phyloP scores from a whole-genome alignment of 371 early-diverging fungal species.

The Apophysomyces ossiformis region DNA sequence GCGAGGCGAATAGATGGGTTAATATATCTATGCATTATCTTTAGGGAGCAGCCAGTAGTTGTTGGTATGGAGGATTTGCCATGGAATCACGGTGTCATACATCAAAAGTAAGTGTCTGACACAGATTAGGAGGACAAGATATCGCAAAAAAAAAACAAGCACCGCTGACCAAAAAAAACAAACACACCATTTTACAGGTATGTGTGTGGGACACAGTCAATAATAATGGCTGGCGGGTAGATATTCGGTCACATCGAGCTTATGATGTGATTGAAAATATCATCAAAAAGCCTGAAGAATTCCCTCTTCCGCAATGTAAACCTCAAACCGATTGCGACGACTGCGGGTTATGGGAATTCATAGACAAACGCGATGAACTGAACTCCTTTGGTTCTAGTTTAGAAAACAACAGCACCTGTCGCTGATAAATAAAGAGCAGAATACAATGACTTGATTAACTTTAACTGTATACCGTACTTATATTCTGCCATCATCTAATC shows the following conservation, averaged over 20 bases:
- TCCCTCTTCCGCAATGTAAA: constrained; percentile 51
- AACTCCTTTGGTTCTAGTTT: too few species aligned
- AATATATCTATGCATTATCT: constrained; percentile 2
- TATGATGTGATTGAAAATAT: constrained; percentile 81
- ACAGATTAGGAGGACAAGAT: background rate
- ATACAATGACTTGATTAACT: too few species aligned
- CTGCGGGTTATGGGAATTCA: constrained; percentile 77
- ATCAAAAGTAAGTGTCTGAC: constrained; percentile 41
- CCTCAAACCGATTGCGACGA: constrained; percentile 73
- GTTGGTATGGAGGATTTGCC: constrained; percentile 92
- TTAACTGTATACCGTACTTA: too few species aligned
- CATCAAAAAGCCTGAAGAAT: constrained; percentile 60
- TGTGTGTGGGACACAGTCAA: constrained; percentile 75
- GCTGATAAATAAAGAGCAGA: too few species aligned
- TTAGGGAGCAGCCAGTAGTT: constrained; percentile 73
- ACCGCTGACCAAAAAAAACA: too few species aligned
- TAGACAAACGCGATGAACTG: constrained; percentile 39
- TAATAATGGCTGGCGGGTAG: constrained; percentile 71
- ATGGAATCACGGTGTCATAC: constrained; percentile 73
- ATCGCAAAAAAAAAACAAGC: background rate
- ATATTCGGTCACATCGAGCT: constrained; percentile 81
- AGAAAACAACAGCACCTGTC: too few species aligned
- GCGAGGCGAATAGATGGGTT: background rate
- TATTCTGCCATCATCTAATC: too few species aligned
- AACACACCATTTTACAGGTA: constrained; percentile 28